Conservation (phyloP, 768 basidiomycete genomes). For the Hemileccinum impolitum region DNA sequence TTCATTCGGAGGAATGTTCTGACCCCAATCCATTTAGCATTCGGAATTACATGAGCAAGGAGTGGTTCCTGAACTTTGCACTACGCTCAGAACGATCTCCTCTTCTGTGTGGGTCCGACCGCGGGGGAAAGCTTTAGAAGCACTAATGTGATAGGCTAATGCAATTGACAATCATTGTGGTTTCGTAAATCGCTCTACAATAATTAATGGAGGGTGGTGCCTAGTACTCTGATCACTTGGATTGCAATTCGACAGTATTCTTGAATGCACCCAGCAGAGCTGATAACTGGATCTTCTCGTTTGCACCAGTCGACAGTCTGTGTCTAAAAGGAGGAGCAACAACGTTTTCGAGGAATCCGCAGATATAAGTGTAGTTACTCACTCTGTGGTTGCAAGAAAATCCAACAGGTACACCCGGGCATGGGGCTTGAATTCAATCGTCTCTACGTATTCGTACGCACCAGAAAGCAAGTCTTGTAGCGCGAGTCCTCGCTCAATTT, state of each 20-base stretch:
- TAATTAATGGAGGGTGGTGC: too few relatives aligned
- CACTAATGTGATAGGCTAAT: too few relatives aligned
- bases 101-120: slow-evolving; percentile 20
- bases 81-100: slow-evolving; percentile 56
- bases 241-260: slow-evolving; percentile 77
- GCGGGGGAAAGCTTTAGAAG: neutral
- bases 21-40: slow-evolving; percentile 45
- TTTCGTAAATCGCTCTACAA: too few relatives aligned
- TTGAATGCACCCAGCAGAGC: slow-evolving; percentile 93
- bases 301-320: slow-evolving; percentile 87
- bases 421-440: slow-evolving; percentile 79
- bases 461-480: slow-evolving; percentile 92
- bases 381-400: slow-evolving; percentile 95
- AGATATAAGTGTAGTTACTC: slow-evolving; percentile 30
- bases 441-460: slow-evolving; percentile 86
- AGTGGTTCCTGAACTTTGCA: slow-evolving; percentile 81
- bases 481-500: slow-evolving; percentile 90
- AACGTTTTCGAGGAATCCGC: neutral
- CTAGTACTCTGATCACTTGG: slow-evolving; percentile 32
- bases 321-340: slow-evolving; percentile 50
- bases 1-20: neutral
- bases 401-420: slow-evolving; percentile 91
- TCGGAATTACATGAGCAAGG: slow-evolving; percentile 92
- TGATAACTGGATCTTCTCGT: slow-evolving; percentile 91
- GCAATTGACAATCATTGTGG: too few relatives aligned